These are phyloP conservation scores for Aspergillus sclerotioniger DNA, from an alignment of 495 filamentous ascomycete species.

Conservation along the genomic window DNA sequence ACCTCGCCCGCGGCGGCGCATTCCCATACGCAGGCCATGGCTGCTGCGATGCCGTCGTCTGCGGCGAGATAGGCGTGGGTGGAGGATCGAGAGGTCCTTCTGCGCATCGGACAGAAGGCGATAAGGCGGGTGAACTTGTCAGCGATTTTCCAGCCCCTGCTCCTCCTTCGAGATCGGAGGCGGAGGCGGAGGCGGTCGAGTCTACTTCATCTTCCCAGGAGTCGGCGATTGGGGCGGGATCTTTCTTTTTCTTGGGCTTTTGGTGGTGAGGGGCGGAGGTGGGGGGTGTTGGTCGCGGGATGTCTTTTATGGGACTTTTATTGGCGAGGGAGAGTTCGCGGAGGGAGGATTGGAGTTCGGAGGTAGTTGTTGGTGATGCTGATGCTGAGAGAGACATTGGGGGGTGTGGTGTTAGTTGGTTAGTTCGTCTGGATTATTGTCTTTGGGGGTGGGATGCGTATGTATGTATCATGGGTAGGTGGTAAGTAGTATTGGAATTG, in stretches of 20 bases:
- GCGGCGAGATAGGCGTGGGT: slow-evolving; percentile 59
- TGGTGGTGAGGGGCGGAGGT: neutral
- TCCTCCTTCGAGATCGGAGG: slow-evolving; percentile 21
- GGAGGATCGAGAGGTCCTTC: slow-evolving; percentile 53
- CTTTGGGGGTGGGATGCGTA: too few relatives aligned
- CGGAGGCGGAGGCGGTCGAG: slow-evolving; percentile 25
- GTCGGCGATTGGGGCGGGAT: slow-evolving; percentile 55
- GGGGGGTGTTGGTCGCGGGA: slow-evolving; percentile 26
- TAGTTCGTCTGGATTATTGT: too few relatives aligned
- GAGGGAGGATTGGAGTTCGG: slow-evolving; percentile 46
- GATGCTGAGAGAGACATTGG: slow-evolving; percentile 23
- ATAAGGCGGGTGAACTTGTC: slow-evolving; percentile 13
- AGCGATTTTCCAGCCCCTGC: neutral
- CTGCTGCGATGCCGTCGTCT: slow-evolving; percentile 29
- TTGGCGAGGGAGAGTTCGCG: slow-evolving; percentile 44
- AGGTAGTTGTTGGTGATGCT: slow-evolving; percentile 8
- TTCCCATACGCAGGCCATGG: slow-evolving; percentile 20
- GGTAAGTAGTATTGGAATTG: neutral
- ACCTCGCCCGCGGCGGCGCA: slow-evolving; percentile 6
- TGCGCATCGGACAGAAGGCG: slow-evolving; percentile 34
- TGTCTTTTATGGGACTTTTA: slow-evolving; percentile 36
- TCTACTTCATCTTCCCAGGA: slow-evolving; percentile 82
- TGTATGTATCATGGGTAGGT: too few relatives aligned
- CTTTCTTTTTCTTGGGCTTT: slow-evolving; percentile 41
- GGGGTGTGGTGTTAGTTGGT: slow-evolving; percentile 9